A percentile compares a stretch with the other conserved stretches of the same genome.
Evolutionary conservation across 176 grass and related monocot genomes (phyloP).

Genomic region (Sorghum bicolor): Sorghum_bicolor_NCBIv3 NC_012870.2:20794501-20795000

Average conservation of each 20-base stretch:
- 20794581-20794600: conserved; percentile 17
- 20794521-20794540: not conserved
- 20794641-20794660: not conserved
- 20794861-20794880: conserved; percentile 38
- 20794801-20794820: not conserved
- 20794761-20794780: not conserved
- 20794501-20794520: not conserved
- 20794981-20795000: conserved; percentile 2
- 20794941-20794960: not conserved
- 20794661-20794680: not conserved
- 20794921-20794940: not conserved
- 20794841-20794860: not conserved
- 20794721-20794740: not conserved
- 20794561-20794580: not conserved
- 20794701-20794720: conserved; percentile 20
- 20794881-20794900: conserved; percentile 33
- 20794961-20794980: conserved; percentile 16
- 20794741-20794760: conserved; percentile 14
- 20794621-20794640: not conserved
- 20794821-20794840: not conserved
- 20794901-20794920: conserved; percentile 11
- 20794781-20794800: not conserved
- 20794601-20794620: not conserved
- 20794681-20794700: conserved; percentile 27
- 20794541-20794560: conserved; percentile 2